These are phyloP conservation scores for Globisporangium recalcitrans DNA, from an alignment of 352 stramenopile species.

Conservation along the genomic window DNA sequence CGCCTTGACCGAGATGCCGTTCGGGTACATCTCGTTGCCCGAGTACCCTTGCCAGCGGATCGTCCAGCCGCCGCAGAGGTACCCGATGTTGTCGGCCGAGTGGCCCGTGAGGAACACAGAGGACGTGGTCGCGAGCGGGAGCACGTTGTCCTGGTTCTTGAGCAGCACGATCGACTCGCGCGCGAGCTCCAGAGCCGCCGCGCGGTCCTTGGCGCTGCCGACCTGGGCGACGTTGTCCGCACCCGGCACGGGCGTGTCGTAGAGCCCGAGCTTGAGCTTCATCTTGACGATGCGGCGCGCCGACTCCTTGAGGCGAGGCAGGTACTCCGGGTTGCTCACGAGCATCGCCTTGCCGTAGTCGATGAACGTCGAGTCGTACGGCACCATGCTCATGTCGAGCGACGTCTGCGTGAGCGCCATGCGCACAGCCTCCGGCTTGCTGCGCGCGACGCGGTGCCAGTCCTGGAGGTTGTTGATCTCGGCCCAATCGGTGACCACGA, in stretches of 20 bases:
- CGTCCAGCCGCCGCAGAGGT: conserved; percentile 79
- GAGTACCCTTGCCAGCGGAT: conserved; percentile 84
- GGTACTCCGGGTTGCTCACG: conserved; percentile 26
- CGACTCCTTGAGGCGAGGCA: conserved; percentile 50
- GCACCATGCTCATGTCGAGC: conserved; percentile 92
- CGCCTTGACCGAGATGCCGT: conserved; percentile 55
- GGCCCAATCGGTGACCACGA: conserved; percentile 91
- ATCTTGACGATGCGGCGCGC: conserved; percentile 62
- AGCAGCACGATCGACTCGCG: conserved; percentile 81
- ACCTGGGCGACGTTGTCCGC: conserved; percentile 37
- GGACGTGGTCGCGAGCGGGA: conserved; percentile 35
- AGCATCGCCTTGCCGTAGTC: conserved; percentile 37
- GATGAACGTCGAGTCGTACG: conserved; percentile 46
- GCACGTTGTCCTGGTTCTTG: conserved; percentile 62
- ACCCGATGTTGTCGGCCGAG: conserved; percentile 58
- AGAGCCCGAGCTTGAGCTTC: conserved; percentile 71
- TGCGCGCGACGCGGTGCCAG: conserved; percentile 55
- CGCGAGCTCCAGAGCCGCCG: conserved; percentile 59
- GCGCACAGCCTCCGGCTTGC: conserved; percentile 47
- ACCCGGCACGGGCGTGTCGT: conserved; percentile 56
- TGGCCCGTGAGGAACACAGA: conserved; percentile 68
- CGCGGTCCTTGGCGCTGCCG: conserved; percentile 41
- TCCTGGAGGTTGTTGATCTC: conserved; percentile 89
- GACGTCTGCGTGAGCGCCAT: conserved; percentile 70
- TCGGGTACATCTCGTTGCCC: conserved; percentile 55